Base-by-base conservation (phyloP, 148 eudicot species). In the Vaccinium vitisidaea region DNA sequence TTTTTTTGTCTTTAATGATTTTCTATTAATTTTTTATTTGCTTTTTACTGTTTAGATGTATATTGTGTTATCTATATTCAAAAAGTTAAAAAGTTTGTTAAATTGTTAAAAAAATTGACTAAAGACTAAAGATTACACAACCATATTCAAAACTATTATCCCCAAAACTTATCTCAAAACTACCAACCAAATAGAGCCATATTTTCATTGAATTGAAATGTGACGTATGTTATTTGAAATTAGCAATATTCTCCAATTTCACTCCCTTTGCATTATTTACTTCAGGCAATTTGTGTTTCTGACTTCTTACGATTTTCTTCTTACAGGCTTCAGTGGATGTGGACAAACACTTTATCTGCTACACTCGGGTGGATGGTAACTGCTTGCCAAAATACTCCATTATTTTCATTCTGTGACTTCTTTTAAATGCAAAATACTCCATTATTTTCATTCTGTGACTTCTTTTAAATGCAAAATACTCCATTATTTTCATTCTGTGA, bases 321-420 rank as follows among this genome's bases (percentile, higher is more conserved):
- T 9, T 84, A 53, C 93, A 96, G 98, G 98, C 97, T 88, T 80
- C 92, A 19, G 98, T 93, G 75, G 81, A 91, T 77, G 95, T 93
- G 82, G 90, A 94, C 88, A 92, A 93, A 75, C 99, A 96, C 86
- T 96, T 94, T 84, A 96, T 96, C 86, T 96, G 98, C 88, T 96
- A 93, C 89, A 80, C 94, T 77, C 93, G 97, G 80, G 92, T 94
- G 48, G 91, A 94, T 88, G 98, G 99, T 94, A 89, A 39, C 67
- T 63, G 54, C 48, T 73, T 73, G 86, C 69, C 87, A 6, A 27
- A 27, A 84, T 81, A 73, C 46, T 43, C 46, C 46, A 43, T 12
- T 8, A 25, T 70, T 70, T 54, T 70, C 15, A 30, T 8, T 67
- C 73, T 12, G 1, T 70, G 43, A 27, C 15, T 6, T 70, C 75